These are phyloP conservation scores for Fonsecaea pugnacius DNA, from an alignment of 2,329 filamentous ascomycete species.

Conservation along the genomic window DNA sequence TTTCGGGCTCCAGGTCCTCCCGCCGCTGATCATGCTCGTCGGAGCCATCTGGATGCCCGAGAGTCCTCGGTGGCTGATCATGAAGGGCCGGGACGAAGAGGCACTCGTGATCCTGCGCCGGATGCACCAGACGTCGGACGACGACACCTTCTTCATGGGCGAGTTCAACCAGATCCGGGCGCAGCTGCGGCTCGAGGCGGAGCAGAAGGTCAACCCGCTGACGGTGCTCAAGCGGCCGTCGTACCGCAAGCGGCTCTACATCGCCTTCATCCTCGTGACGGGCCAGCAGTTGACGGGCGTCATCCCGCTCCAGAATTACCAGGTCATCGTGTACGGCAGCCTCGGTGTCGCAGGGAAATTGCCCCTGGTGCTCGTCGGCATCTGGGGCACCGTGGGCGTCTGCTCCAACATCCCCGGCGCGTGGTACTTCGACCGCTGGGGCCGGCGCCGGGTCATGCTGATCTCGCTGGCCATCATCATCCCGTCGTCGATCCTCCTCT, in stretches of 20 bases:
- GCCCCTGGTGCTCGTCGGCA: constrained; percentile 1
- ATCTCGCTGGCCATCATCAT: constrained; percentile 3
- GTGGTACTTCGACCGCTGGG: neutral
- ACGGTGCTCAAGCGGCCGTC: constrained; percentile 9
- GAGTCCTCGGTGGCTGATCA: constrained; percentile 16
- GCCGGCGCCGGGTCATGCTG: neutral
- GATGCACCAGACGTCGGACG: constrained; percentile 12
- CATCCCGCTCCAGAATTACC: constrained; percentile 9
- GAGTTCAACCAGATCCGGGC: constrained; percentile 21
- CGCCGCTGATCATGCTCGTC: neutral
- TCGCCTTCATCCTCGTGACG: constrained; percentile 7
- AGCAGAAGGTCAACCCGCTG: neutral
- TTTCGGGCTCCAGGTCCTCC: constrained; percentile 20
- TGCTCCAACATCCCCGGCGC: neutral
- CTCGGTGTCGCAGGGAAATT: neutral
- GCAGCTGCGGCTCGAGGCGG: constrained; percentile 14
- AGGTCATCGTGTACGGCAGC: constrained; percentile 1
- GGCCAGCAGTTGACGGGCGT: constrained; percentile 3
- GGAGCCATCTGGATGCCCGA: constrained; percentile 19
- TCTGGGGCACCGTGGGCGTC: neutral
- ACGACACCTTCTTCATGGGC: constrained; percentile 12
- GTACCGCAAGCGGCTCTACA: constrained; percentile 8
- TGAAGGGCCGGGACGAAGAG: constrained; percentile 16
- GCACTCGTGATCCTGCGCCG: constrained; percentile 4
- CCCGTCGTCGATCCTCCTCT: neutral